phyloP scores from a whole-genome alignment of 2,329 filamentous ascomycete genomes.

The Colletotrichum sidae region DNA sequence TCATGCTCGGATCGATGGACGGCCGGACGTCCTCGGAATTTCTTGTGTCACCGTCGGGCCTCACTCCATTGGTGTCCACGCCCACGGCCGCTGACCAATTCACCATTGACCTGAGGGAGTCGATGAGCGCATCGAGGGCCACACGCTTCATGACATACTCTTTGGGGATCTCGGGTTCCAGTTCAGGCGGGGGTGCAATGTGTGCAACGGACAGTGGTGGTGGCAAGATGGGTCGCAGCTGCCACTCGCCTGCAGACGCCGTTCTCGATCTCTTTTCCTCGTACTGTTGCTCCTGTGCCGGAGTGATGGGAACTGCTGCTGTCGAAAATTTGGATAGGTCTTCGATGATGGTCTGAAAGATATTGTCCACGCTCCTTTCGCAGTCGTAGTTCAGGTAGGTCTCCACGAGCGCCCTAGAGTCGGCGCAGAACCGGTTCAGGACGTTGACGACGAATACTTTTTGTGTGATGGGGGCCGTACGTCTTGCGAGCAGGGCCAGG shows the following conservation, averaged over 20 bases:
- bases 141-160: constrained; percentile 94
- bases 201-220: constrained; percentile 86
- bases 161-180: constrained; percentile 79
- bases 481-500: constrained; percentile 87
- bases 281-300: constrained; percentile 85
- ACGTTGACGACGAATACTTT: constrained; percentile 93
- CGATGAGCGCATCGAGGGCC: constrained; percentile 87
- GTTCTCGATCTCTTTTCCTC: constrained; percentile 79
- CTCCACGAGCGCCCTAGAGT: constrained; percentile 91
- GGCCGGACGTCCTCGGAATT: constrained; percentile 57
- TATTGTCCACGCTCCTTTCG: constrained; percentile 94
- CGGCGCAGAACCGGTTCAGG: constrained; percentile 83
- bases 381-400: constrained; percentile 99
- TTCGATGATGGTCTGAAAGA: constrained; percentile 95
- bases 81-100: constrained; percentile 83
- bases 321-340: constrained; percentile 91
- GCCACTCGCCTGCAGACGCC: constrained; percentile 79
- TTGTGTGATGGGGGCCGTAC: constrained; percentile 86
- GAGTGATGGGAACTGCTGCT: constrained; percentile 78
- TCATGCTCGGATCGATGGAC: constrained; percentile 77
- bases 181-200: constrained; percentile 70
- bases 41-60: constrained; percentile 49
- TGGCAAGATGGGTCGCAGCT: constrained; percentile 84
- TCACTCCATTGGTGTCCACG: constrained; percentile 65
- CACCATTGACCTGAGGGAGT: constrained; percentile 88